Percentiles rank a stretch among this genome's conserved stretches.
Conservation (phyloP, 139 green algal genomes). For the Astrephomene gubernaculifera region DNA sequence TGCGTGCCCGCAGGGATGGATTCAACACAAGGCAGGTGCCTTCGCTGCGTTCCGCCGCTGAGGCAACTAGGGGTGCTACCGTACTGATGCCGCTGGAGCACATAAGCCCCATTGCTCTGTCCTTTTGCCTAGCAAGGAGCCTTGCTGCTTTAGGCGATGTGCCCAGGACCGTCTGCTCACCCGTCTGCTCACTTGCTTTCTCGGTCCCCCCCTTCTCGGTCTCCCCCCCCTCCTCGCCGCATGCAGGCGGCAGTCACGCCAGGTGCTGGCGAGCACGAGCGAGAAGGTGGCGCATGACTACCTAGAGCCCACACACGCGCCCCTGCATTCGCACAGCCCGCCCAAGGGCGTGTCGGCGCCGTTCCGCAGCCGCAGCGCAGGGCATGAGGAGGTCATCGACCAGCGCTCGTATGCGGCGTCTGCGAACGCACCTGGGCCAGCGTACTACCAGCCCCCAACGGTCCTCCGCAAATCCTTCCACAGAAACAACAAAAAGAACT, state of each 20-base stretch:
- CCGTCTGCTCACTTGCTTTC: no score
- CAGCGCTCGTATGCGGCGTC: background rate
- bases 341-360: conserved; percentile 1
- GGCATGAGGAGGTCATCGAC: conserved; percentile 30
- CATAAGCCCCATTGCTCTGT: no score
- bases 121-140: no score
- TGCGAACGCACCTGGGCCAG: conserved; percentile 27
- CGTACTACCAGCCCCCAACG: conserved; percentile 21
- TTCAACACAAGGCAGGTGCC: no score
- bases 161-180: no score
- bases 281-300: conserved; percentile 36
- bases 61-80: no score
- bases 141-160: no score
- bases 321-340: conserved; percentile 1
- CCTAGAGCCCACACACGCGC: conserved; percentile 18
- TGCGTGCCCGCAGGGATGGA: no score
- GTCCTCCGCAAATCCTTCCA: conserved; percentile 10
- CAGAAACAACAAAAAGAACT: conserved; percentile 21
- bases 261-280: conserved; percentile 15
- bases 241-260: background rate
- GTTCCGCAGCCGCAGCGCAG: conserved; percentile 29
- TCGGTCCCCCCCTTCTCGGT: no score
- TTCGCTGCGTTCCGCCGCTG: no score
- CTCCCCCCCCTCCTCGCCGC: no score
- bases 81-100: no score